Percentiles rank a stretch among this genome's conserved stretches.
phyloP scores from a whole-genome alignment of 2,329 filamentous ascomycete genomes.

The Hypocreales sp. region DNA sequence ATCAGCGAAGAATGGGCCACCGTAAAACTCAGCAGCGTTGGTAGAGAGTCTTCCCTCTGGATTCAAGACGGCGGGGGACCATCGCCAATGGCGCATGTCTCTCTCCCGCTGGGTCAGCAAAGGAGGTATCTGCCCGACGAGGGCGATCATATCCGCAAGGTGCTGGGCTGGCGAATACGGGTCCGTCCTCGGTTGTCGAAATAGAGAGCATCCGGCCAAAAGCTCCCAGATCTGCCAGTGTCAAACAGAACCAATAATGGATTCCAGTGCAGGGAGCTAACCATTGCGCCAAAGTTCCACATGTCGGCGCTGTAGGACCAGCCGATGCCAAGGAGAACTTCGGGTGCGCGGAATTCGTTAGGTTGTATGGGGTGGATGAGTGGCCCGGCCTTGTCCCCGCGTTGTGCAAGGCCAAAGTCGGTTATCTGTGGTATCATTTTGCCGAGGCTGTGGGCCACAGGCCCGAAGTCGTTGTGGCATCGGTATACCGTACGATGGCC shows the following conservation, averaged over 20 bases:
- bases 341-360: constrained; percentile 8
- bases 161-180: constrained; percentile 8
- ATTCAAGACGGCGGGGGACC: constrained; percentile 5
- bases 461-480: constrained; percentile 7
- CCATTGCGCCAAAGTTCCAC: constrained; percentile 8
- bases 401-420: constrained; percentile 2
- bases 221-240: constrained; percentile 10
- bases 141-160: constrained; percentile 10
- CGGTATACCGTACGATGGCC: constrained; percentile 5
- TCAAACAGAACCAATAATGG: background rate
- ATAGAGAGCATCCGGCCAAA: constrained; percentile 8
- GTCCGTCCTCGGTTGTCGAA: constrained; percentile 5
- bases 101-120: constrained; percentile 6
- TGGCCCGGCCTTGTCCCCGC: background rate
- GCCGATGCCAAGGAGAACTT: constrained; percentile 7
- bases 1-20: constrained; percentile 8
- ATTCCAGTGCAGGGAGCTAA: constrained; percentile 1
- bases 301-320: constrained; percentile 9
- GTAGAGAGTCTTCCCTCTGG: constrained; percentile 4
- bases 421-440: constrained; percentile 2
- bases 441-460: background rate
- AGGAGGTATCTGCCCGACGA: constrained; percentile 8
- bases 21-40: constrained; percentile 7
- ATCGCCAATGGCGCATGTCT: constrained; percentile 6
- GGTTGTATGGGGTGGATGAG: constrained; percentile 8